These are phyloP conservation scores for Fusarium equiseti DNA, from an alignment of 2,329 filamentous ascomycete species.

Conservation along the genomic window DNA sequence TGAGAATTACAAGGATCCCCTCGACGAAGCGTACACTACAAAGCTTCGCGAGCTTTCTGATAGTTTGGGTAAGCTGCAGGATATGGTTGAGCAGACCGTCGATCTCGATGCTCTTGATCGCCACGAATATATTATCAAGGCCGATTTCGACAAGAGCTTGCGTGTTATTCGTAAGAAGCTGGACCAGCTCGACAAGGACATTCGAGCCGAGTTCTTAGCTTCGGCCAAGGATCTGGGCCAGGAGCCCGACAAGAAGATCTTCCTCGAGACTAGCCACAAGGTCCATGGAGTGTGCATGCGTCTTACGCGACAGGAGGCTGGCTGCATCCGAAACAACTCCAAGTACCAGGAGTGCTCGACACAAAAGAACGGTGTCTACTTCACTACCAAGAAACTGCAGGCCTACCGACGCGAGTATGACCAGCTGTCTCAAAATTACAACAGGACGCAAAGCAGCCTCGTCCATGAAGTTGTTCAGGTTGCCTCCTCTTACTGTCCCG, in stretches of 20 bases:
- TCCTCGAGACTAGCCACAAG: conserved; percentile 89
- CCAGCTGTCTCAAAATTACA: conserved; percentile 93
- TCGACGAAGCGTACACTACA: conserved; percentile 87
- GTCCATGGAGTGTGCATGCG: conserved; percentile 98
- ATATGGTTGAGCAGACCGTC: conserved; percentile 99
- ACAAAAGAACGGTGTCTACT: conserved; percentile 99
- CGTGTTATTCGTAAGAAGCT: conserved; percentile 91
- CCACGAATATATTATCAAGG: conserved; percentile 99
- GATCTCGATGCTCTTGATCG: conserved; percentile 95
- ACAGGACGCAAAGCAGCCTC: conserved; percentile 89
- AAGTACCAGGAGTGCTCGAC: conserved; percentile 95
- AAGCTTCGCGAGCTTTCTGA: conserved; percentile 83
- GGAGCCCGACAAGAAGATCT: conserved; percentile 98
- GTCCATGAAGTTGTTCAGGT: conserved; percentile 94
- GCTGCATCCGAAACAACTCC: conserved; percentile 91
- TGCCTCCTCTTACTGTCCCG: conserved; percentile 92
- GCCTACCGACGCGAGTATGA: conserved; percentile 90
- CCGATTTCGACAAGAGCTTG: conserved; percentile 92
- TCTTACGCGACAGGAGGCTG: conserved; percentile 89
- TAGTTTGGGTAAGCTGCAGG: conserved; percentile 85
- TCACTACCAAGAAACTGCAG: conserved; percentile 87
- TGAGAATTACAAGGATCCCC: conserved; percentile 86
- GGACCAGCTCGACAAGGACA: conserved; percentile 83
- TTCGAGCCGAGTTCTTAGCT: conserved; percentile 82
- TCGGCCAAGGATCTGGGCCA: conserved; percentile 86